phyloP scores from a whole-genome alignment of 768 basidiomycete genomes.

The Ephemerocybe angulata region DNA sequence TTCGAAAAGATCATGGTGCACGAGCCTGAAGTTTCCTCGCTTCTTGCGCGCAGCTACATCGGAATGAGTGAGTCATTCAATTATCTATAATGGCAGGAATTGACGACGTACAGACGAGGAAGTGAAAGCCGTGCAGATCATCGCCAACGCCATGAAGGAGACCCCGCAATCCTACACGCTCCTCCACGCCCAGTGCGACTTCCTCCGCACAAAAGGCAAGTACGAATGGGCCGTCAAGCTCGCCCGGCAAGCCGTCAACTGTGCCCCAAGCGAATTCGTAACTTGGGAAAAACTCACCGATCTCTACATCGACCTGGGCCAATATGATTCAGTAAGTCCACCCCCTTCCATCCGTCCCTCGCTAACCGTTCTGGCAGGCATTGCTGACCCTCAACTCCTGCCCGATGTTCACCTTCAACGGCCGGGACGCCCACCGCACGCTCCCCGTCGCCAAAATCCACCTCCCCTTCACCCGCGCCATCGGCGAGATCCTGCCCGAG shows the following conservation, averaged over 20 bases:
- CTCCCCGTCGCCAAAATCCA: constrained; percentile 78
- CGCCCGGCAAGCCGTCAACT: constrained; percentile 93
- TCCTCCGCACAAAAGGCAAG: constrained; percentile 82
- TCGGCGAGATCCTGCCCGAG: constrained; percentile 88
- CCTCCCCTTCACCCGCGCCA: constrained; percentile 80
- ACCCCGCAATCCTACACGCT: constrained; percentile 93
- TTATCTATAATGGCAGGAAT: too few relatives aligned
- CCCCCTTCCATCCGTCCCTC: too few relatives aligned
- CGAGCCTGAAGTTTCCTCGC: constrained; percentile 85
- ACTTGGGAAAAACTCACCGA: constrained; percentile 99
- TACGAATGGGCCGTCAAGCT: constrained; percentile 87
- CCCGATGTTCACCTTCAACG: constrained; percentile 99
- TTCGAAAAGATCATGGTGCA: constrained; percentile 86
- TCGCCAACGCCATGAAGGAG: constrained; percentile 75
- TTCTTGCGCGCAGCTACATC: constrained; percentile 87
- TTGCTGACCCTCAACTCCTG: constrained; percentile 96
- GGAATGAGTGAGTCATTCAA: too few relatives aligned
- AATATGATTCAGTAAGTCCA: constrained; percentile 90
- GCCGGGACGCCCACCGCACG: constrained; percentile 86
- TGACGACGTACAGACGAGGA: too few relatives aligned
- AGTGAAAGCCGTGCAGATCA: constrained; percentile 95
- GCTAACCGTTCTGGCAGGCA: too few relatives aligned
- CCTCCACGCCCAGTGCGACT: constrained; percentile 92
- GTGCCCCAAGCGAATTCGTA: constrained; percentile 96
- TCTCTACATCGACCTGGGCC: constrained; percentile 84